A percentile compares a stretch with the other conserved stretches of the same genome.
Conservation (phyloP, 306 rosid species). For the Casuarina cunninghamiana region DNA sequence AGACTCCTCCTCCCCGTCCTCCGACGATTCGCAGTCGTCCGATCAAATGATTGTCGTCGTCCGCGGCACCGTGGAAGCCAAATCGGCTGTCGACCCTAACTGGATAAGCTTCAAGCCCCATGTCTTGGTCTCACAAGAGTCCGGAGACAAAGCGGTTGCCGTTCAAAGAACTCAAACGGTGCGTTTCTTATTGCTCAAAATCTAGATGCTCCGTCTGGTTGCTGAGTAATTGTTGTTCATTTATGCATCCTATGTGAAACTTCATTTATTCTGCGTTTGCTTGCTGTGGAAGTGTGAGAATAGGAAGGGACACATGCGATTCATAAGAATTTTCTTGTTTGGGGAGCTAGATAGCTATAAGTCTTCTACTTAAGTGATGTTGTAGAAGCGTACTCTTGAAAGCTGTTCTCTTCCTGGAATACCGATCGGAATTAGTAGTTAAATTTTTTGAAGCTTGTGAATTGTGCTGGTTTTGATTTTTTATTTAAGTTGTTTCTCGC, state of each 20-base stretch:
- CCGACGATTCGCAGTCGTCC: slow-evolving; percentile 19
- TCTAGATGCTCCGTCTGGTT: not conserved
- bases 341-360: not conserved
- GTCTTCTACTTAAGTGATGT: not conserved
- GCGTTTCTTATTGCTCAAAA: not conserved
- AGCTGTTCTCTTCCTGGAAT: not conserved
- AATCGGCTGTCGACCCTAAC: slow-evolving; percentile 53
- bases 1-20: not conserved
- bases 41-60: slow-evolving; percentile 49
- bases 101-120: slow-evolving; percentile 52
- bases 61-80: slow-evolving; percentile 77
- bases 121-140: slow-evolving; percentile 53
- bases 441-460: not conserved
- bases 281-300: not conserved
- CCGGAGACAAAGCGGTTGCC: slow-evolving; percentile 71
- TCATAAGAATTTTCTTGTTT: not conserved
- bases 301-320: not conserved
- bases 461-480: not conserved
- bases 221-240: not conserved
- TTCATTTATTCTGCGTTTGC: not conserved
- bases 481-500: not conserved
- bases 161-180: slow-evolving; percentile 79
- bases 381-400: not conserved
- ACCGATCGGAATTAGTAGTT: not conserved
- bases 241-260: not conserved